Evolutionary conservation across 768 basidiomycete species (phyloP).

Genomic region (Boletales sp.): DNA sequence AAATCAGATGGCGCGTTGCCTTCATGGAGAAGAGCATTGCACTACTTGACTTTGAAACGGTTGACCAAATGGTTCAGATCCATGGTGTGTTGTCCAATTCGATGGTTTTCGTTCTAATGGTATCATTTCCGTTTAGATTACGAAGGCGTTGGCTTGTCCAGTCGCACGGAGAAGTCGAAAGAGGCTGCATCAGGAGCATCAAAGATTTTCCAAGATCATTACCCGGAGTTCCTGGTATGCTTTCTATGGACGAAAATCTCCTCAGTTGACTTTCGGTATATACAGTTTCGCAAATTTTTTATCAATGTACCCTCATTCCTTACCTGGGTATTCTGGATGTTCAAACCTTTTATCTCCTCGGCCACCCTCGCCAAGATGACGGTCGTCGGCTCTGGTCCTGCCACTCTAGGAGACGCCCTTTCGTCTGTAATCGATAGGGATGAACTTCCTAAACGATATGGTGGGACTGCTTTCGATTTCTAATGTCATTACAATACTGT

Average conservation of each 20-base stretch:
- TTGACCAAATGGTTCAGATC: slow-evolving; percentile 71
- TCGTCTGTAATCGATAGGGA: slow-evolving; percentile 50
- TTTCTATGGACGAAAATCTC: slow-evolving; percentile 12
- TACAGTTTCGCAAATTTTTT: slow-evolving; percentile 72
- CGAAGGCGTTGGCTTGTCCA: slow-evolving; percentile 62
- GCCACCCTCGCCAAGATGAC: slow-evolving; percentile 79
- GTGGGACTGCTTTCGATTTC: slow-evolving; percentile 48
- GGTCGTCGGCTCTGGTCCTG: slow-evolving; percentile 65
- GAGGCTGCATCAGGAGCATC: slow-evolving; percentile 71
- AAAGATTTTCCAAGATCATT: slow-evolving; percentile 71
- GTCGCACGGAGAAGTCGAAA: slow-evolving; percentile 72
- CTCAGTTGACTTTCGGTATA: neutral
- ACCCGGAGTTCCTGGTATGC: slow-evolving; percentile 71
- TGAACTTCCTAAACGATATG: slow-evolving; percentile 68
- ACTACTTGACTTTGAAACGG: slow-evolving; percentile 65
- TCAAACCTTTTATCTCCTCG: slow-evolving; percentile 70
- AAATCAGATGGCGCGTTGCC: slow-evolving; percentile 68
- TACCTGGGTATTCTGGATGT: slow-evolving; percentile 82
- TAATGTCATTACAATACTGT: neutral
- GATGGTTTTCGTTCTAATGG: neutral
- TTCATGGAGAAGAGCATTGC: slow-evolving; percentile 69
- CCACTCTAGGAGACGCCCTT: slow-evolving; percentile 57
- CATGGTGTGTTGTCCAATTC: slow-evolving; percentile 45
- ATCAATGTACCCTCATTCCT: slow-evolving; percentile 75
- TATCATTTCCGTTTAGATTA: slow-evolving; percentile 50